These are phyloP conservation scores for Pseudogymnoascus sp. DNA, from an alignment of 2,329 filamentous ascomycete species.

Conservation along the genomic window DNA sequence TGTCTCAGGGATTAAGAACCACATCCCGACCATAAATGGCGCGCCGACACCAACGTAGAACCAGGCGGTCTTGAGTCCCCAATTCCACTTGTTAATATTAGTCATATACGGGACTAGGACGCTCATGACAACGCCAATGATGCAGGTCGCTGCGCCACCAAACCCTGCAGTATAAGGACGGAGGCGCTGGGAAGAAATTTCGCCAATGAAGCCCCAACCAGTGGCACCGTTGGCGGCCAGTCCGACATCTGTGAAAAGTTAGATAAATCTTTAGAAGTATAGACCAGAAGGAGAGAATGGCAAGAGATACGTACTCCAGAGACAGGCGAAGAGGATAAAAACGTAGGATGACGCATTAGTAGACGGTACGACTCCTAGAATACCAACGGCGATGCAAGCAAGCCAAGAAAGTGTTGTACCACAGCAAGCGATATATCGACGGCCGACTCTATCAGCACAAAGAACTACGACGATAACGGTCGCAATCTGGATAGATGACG, in stretches of 20 bases:
- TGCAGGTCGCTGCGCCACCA: slow-evolving; percentile 35
- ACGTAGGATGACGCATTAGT: slow-evolving; percentile 15
- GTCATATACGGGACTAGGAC: slow-evolving; percentile 90
- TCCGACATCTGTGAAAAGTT: not conserved
- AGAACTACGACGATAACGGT: slow-evolving; percentile 17
- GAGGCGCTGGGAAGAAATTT: slow-evolving; percentile 23
- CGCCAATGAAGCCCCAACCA: slow-evolving; percentile 24
- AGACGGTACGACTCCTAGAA: slow-evolving; percentile 15
- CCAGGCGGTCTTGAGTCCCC: slow-evolving; percentile 44
- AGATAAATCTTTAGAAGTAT: not conserved
- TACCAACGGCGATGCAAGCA: slow-evolving; percentile 16
- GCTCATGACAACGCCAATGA: slow-evolving; percentile 73
- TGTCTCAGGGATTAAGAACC: slow-evolving; percentile 21
- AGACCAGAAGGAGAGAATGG: not conserved
- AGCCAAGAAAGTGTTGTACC: slow-evolving; percentile 15
- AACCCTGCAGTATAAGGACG: slow-evolving; percentile 23
- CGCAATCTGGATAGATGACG: slow-evolving; percentile 34
- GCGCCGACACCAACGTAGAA: slow-evolving; percentile 21
- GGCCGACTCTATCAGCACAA: slow-evolving; percentile 14
- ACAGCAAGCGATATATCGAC: slow-evolving; percentile 15
- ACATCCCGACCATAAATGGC: slow-evolving; percentile 18
- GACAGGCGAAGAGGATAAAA: slow-evolving; percentile 16
- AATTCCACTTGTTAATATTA: slow-evolving; percentile 80
- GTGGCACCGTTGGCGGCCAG: slow-evolving; percentile 13
- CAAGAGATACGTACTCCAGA: slow-evolving; percentile 14